Evolutionary conservation across 2,329 filamentous ascomycete species (phyloP), one percentile per base, ranked within the genome.

Genomic region (Malbranchea zuffiana): DNA sequence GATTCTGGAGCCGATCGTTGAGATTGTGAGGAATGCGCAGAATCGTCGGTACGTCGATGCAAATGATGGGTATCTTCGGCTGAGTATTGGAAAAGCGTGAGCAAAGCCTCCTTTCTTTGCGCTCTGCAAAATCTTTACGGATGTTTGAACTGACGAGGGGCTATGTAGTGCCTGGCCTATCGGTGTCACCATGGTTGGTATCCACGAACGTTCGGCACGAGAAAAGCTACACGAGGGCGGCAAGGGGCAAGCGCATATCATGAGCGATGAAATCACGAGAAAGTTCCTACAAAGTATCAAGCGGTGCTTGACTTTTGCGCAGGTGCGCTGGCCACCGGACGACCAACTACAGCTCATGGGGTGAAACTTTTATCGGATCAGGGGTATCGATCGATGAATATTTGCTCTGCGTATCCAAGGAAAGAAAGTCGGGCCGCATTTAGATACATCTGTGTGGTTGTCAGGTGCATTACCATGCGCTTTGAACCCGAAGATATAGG

Each of bases 231-330:
- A 96, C 56, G 77, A 90, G 57, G 71, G 67, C 43, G 73, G 75
- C 45, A 72, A 74, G 47, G 80, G 79, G 41, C 80, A 86, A 52
- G 90, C 88, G 3, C 87, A 98, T 59, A 94, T 96, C 50, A 86
- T 98, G 79, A 88, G 86, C 40, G 90, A 96, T 56, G 90, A 98
- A 64, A 78, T 82, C 29, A 98, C 90, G 35, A 74, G 90, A 47
- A 98, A 96, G 65, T 95, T 87, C 56, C 61, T 98, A 48, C 90
- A 98, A 66, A 95, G 88, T 56, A 96, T 98, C 60, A 98, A 98
- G 69, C 72, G 90, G 30, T 95, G 87, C 55, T 63, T 98, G 55
- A 96, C 84, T 43, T 98, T 95, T 72, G 86, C 88, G 17, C 90
- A 98, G 64, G 87, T 90, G 19, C 76, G 88, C 49, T 98, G 90